Base-by-base conservation (phyloP, 1,139 yeast genomes). In the Lodderomyces margitis region DNA sequence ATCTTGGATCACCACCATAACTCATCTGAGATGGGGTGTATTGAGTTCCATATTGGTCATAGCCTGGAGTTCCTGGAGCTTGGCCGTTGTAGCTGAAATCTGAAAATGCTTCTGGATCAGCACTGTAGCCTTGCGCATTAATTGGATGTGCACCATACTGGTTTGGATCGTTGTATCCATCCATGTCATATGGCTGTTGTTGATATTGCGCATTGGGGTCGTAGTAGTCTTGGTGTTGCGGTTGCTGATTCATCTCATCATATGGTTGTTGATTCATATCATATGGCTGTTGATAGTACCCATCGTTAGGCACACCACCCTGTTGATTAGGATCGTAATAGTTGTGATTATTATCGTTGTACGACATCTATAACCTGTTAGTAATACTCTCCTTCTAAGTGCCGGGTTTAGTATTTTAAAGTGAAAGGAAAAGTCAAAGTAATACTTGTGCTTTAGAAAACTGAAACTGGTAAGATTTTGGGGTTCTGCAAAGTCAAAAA, bases 21-120 rank as follows among this genome's bases (percentile, higher is more conserved):
- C 88, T 81, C 85, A 84, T 80, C 61, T 84, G 91, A 14, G 89
- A 82, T 21, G 92, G 88, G 41, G 92, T 82, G 58, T 81, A 81
- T 57, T 81, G 91, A 51, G 88, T 82, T 38, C 89, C 87, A 58
- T 83, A 86, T 51, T 86, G 87, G 58, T 82, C 88, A 57, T 82
- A 83, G 21, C 82, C 82, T 24, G 81, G 75, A 41, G 74, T 66
- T 40, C 88, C 88, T 28, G 87, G 84, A 41, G 83, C 75, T 51
- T 82, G 87, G 25, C 87, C 87, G 30, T 87, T 87, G 55, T 83
- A 83, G 51, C 85, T 77, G 58, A 84, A 84, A 59, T 84, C 92
- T 24, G 88, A 81, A 51, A 83, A 85, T 41, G 87, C 87, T 62
- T 84, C 94, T 11, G 83, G 83, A 54, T 80, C 85, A 47, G 77